Conservation (phyloP, 2,329 filamentous ascomycete genomes). For the Fusarium coicis region DNA sequence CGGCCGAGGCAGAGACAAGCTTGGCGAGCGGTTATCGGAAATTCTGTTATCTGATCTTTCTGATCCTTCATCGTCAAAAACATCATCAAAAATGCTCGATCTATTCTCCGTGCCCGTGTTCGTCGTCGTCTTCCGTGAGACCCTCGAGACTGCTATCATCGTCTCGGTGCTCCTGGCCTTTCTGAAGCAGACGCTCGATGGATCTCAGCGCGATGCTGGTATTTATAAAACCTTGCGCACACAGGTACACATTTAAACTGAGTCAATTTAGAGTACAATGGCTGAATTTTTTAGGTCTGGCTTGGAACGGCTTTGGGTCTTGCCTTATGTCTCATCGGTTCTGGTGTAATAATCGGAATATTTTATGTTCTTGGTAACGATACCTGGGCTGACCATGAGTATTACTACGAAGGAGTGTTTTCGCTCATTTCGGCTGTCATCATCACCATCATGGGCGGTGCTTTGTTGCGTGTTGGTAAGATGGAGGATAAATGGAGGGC, state of each 20-base stretch:
- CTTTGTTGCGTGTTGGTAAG: conserved; percentile 83
- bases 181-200: conserved; percentile 80
- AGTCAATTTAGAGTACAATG: background rate
- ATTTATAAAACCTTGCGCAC: conserved; percentile 75
- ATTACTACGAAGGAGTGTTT: conserved; percentile 86
- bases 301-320: conserved; percentile 52
- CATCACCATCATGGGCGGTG: conserved; percentile 84
- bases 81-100: conserved; percentile 61
- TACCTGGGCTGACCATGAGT: conserved; percentile 75
- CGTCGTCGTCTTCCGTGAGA: conserved; percentile 91
- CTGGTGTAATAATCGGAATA: conserved; percentile 74
- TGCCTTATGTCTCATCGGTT: conserved; percentile 72
- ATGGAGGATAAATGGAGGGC: conserved; percentile 87
- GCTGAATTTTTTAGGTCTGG: conserved; percentile 62
- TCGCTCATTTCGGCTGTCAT: conserved; percentile 80
- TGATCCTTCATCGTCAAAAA: background rate
- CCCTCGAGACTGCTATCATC: conserved; percentile 84
- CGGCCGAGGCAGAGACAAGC: conserved; percentile 29
- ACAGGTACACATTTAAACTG: conserved; percentile 61
- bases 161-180: conserved; percentile 87
- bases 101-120: conserved; percentile 85
- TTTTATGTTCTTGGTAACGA: conserved; percentile 77
- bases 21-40: conserved; percentile 28
- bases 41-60: conserved; percentile 35
- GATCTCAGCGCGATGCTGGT: conserved; percentile 67